These are phyloP conservation scores for Arthrobotrys megalospora DNA, from an alignment of 2,329 filamentous ascomycete species.

Conservation along the genomic window DNA sequence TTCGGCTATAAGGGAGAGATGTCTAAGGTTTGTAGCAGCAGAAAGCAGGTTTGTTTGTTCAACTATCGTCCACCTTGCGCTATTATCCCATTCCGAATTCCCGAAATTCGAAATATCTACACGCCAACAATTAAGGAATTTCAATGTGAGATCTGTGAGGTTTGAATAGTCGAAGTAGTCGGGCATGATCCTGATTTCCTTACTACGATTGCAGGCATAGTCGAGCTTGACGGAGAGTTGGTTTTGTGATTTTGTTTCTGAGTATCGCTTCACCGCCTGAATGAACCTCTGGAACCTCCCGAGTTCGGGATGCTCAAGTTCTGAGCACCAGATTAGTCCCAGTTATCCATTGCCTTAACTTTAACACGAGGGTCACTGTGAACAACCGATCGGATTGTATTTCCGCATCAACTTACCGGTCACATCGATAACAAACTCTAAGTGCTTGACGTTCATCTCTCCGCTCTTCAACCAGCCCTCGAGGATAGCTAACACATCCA, in stretches of 20 bases:
- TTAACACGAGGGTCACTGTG: no score
- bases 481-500: neutral
- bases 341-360: no score
- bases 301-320: neutral
- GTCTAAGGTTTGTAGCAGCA: neutral
- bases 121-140: no score
- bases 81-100: no score
- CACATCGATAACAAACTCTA: neutral
- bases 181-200: no score
- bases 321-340: neutral
- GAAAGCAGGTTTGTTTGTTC: no score
- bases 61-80: no score
- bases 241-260: neutral
- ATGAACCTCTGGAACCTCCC: neutral
- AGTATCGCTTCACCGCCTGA: neutral
- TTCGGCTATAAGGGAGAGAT: no score
- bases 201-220: neutral
- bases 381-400: no score
- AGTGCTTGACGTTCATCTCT: neutral
- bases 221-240: neutral
- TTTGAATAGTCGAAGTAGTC: neutral
- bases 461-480: neutral
- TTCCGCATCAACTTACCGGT: neutral
- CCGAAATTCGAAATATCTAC: no score
- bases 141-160: neutral